phyloP scores from a whole-genome alignment of 1,139 yeast species.

The Magnusiomyces paraingens region DNA sequence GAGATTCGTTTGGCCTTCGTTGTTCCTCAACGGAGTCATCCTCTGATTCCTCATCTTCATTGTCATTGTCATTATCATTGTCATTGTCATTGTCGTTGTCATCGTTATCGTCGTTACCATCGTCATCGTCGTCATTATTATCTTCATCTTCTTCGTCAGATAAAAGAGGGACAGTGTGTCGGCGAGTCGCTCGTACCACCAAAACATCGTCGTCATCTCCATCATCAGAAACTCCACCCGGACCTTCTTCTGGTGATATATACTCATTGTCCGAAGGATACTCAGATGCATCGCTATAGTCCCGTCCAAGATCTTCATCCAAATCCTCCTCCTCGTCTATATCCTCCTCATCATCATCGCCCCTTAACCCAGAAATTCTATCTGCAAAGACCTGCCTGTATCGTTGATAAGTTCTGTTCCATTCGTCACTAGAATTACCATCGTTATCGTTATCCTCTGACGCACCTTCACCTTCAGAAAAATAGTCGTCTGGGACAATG shows the following conservation, averaged over 20 bases:
- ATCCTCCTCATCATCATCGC: conserved; percentile 13
- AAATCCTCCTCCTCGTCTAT: conserved; percentile 19
- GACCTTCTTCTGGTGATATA: conserved; percentile 23
- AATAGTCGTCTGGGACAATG: too few relatives aligned
- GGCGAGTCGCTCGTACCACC: conserved; percentile 11
- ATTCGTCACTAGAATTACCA: not conserved
- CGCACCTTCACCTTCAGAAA: too few relatives aligned
- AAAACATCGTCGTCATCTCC: conserved; percentile 9
- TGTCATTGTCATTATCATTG: conserved; percentile 9
- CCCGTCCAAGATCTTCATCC: conserved; percentile 9
- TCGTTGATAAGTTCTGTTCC: not conserved
- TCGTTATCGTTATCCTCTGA: not conserved
- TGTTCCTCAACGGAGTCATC: too few relatives aligned
- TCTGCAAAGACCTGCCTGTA: too few relatives aligned
- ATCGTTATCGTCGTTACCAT: conserved; percentile 4
- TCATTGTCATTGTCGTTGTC: not conserved
- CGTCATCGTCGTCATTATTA: conserved; percentile 3
- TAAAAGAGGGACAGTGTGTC: conserved; percentile 1
- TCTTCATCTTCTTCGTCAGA: conserved; percentile 11
- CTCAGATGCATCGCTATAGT: not conserved
- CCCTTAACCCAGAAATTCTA: conserved; percentile 19
- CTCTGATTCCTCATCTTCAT: conserved; percentile 13
- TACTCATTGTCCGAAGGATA: conserved; percentile 18
- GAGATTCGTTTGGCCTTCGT: too few relatives aligned
- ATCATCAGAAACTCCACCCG: conserved; percentile 18